These are phyloP conservation scores for Clathrus columnatus DNA, from an alignment of 768 basidiomycete genomes.

Conservation along the genomic window DNA sequence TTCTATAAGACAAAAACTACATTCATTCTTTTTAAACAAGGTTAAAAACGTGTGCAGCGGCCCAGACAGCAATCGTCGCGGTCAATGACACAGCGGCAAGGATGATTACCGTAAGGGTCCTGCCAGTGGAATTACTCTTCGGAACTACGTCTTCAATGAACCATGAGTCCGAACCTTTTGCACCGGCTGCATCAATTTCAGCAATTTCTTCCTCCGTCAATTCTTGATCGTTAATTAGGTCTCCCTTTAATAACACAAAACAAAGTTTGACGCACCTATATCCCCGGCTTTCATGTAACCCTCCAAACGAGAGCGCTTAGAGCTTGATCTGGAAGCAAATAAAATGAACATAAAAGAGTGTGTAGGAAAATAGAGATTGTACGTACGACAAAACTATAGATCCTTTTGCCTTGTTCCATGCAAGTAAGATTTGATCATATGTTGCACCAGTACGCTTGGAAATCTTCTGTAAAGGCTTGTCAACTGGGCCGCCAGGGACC, in stretches of 20 bases:
- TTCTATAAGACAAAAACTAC: too few relatives aligned
- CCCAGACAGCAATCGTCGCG: neutral
- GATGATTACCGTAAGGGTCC: neutral
- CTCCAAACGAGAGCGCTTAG: slow-evolving; percentile 23
- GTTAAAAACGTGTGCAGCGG: neutral
- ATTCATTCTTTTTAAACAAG: too few relatives aligned
- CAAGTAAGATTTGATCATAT: slow-evolving; percentile 24
- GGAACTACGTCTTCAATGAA: neutral
- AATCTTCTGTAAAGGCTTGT: slow-evolving; percentile 18
- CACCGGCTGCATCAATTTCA: neutral
- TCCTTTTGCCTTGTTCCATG: slow-evolving; percentile 23
- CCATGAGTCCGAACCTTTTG: neutral
- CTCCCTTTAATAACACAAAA: neutral
- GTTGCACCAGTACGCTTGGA: slow-evolving; percentile 17
- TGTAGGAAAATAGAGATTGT: neutral
- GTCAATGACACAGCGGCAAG: neutral
- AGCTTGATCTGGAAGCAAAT: slow-evolving; percentile 14
- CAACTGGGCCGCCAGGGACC: slow-evolving; percentile 23
- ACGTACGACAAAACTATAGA: slow-evolving; percentile 17
- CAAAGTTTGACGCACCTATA: slow-evolving; percentile 12
- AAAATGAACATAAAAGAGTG: neutral
- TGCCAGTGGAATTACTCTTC: neutral
- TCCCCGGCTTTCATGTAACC: slow-evolving; percentile 30
- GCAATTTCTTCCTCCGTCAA: neutral
- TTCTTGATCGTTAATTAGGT: neutral